Percentiles rank a stretch among this genome's conserved stretches.
Evolutionary conservation across 345 rosid genomes (phyloP).

Genomic region (Brassica juncea): DNA sequence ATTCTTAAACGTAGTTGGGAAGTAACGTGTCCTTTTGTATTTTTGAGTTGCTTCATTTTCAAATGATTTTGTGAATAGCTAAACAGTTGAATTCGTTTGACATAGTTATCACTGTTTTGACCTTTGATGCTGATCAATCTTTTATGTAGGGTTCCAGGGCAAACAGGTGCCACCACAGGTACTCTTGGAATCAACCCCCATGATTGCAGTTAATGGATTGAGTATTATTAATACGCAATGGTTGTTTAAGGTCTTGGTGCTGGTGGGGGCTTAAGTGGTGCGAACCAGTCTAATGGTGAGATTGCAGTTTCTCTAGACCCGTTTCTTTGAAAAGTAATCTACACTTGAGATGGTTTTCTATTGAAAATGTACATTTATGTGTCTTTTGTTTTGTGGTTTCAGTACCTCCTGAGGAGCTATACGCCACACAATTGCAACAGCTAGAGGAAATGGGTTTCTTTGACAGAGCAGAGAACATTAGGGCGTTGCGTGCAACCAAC

Average conservation of each 20-base stretch:
- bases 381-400: conserved; percentile 1
- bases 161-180: conserved; percentile 57
- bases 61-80: background rate
- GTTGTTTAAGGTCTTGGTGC: conserved; percentile 54
- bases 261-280: conserved; percentile 52
- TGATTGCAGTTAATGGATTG: background rate
- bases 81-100: background rate
- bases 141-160: conserved; percentile 47
- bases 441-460: conserved; percentile 84
- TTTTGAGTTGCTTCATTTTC: background rate
- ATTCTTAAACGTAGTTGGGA: background rate
- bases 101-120: background rate
- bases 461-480: conserved; percentile 78
- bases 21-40: background rate
- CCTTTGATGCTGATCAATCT: background rate
- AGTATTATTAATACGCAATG: conserved; percentile 13
- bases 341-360: background rate
- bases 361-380: background rate
- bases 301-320: background rate
- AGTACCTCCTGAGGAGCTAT: conserved; percentile 85
- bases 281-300: conserved; percentile 62
- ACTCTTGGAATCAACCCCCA: conserved; percentile 14
- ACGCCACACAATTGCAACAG: conserved; percentile 77
- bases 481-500: conserved; percentile 75
- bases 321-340: background rate